phyloP scores from a whole-genome alignment of 2,329 filamentous ascomycete species.

The Aspergillus fructus region DNA sequence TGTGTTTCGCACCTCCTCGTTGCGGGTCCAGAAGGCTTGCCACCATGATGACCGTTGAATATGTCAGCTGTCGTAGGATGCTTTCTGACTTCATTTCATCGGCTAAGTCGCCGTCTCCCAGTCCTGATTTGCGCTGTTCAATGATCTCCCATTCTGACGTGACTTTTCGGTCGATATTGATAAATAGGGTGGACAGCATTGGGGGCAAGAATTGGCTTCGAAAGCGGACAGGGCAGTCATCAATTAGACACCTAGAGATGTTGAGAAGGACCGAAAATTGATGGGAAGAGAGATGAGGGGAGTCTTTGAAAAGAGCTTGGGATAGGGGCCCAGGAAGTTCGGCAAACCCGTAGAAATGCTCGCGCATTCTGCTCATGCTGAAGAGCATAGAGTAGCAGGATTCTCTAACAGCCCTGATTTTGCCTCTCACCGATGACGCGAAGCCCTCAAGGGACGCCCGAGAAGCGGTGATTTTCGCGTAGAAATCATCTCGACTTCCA shows the following conservation, averaged over 20 bases:
- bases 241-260: conserved; percentile 81
- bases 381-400: conserved; percentile 92
- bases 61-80: conserved; percentile 87
- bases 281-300: conserved; percentile 80
- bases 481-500: conserved; percentile 95
- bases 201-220: conserved; percentile 80
- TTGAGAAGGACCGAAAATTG: conserved; percentile 93
- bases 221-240: conserved; percentile 81
- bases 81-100: conserved; percentile 99
- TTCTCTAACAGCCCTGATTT: conserved; percentile 85
- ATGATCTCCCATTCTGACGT: conserved; percentile 82
- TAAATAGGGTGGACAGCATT: conserved; percentile 77
- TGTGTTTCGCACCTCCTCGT: conserved; percentile 54
- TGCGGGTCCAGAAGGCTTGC: conserved; percentile 81
- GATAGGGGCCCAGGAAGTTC: conserved; percentile 82
- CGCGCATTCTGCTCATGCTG: conserved; percentile 83
- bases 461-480: conserved; percentile 83
- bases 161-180: conserved; percentile 84
- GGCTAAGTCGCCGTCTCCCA: conserved; percentile 74
- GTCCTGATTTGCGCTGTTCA: conserved; percentile 55
- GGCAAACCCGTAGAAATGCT: conserved; percentile 85
- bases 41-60: conserved; percentile 88
- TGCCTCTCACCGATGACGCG: conserved; percentile 86
- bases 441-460: conserved; percentile 89
- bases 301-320: conserved; percentile 78